Evolutionary conservation across 208 protist species (phyloP), one percentile per base, ranked within the genome.

Genomic region (Angomonas deanei): DNA sequence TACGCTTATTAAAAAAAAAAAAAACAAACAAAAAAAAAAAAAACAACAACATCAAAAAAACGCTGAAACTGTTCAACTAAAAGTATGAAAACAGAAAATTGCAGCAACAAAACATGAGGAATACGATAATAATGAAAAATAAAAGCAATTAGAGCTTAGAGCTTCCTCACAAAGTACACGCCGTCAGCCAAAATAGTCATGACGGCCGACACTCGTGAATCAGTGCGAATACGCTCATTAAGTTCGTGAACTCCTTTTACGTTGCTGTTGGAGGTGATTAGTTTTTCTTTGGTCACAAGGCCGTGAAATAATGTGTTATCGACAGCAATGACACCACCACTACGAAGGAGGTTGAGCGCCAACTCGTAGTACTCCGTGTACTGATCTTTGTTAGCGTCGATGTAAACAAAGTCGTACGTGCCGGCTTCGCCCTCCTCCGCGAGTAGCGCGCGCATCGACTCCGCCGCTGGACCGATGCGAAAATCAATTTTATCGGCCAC

Each of bases 381-480:
- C 49, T 82, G 68, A 4, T 59, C 59, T 69, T 86, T 90, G 68
- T 90, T 73, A 0, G 83, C 80, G 66, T 86, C 83, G 49, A 90
- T 82, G 66, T 79, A 90, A 42, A 76, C 66, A 64, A 86, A 86
- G 65, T 90, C 83, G 68, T 82, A 84, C 50, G 54, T 75, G 60
- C 72, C 78, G 11, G 69, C 52, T 47, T 76, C 69, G 23, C 68
- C 69, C 10, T 79, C 19, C 23, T 74, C 54, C 0, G 78, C 28
- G 0, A 86, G 66, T 15, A 42, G 36, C 15, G 36, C 36, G 11
- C 36, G 36, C 36, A 42, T 42, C 11, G 11, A n/a, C 11, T 42
- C 36, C 11, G 36, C 36, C 36, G 36, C 36, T 15, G 36, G 36
- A 8, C 11, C 36, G 36, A 42, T 15, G 36, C 36, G 36, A 15